Percentiles rank a stretch among this genome's conserved stretches.
Evolutionary conservation across 1,284 basidiomycete genomes (phyloP).

Genomic region (Cronartium quercuum): DNA sequence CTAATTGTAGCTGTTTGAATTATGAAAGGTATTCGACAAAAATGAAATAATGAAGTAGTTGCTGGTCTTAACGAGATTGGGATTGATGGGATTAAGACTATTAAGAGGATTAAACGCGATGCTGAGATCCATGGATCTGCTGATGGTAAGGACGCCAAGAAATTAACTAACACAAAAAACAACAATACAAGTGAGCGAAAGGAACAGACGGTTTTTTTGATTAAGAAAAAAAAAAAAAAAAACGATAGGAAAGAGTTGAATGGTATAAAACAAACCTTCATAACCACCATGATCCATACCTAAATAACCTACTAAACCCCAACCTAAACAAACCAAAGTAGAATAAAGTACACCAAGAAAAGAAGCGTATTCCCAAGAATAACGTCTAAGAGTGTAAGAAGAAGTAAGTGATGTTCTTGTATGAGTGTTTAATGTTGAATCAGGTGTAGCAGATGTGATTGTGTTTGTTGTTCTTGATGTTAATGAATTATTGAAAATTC

Average conservation of each 20-base stretch:
- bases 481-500: no score
- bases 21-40: conserved; percentile 29
- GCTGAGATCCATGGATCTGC: conserved; percentile 43
- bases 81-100: conserved; percentile 40
- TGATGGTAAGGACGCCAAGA: conserved; percentile 43
- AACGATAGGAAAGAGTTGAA: neutral
- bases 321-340: conserved; percentile 43
- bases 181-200: no score
- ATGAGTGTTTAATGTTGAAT: neutral
- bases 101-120: conserved; percentile 43
- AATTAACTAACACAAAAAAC: conserved; percentile 39
- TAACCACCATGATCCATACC: conserved; percentile 40
- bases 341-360: conserved; percentile 41
- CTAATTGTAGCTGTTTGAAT: conserved; percentile 25
- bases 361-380: conserved; percentile 45
- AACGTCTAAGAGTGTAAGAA: conserved; percentile 41
- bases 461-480: no score
- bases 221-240: neutral
- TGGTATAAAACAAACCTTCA: neutral
- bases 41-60: conserved; percentile 38
- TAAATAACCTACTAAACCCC: conserved; percentile 46
- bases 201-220: no score
- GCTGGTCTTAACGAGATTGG: conserved; percentile 36
- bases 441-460: neutral
- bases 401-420: conserved; percentile 38